Percentiles rank a stretch among this genome's conserved stretches.
phyloP scores from a whole-genome alignment of 768 basidiomycete genomes.

The Sarcodon sp. region DNA sequence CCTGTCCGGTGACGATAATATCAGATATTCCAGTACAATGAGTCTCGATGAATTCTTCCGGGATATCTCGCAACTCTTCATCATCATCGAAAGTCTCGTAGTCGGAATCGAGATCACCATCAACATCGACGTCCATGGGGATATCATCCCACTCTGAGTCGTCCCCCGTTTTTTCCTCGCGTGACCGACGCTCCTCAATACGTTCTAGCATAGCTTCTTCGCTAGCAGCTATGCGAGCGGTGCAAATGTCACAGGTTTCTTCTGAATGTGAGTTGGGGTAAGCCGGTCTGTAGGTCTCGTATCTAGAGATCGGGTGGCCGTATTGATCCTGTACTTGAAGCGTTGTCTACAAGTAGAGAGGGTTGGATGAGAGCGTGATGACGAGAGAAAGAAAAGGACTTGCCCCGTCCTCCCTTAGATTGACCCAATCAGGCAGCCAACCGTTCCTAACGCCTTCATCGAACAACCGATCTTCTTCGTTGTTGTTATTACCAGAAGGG shows the following conservation, averaged over 20 bases:
- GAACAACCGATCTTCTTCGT: constrained; percentile 4
- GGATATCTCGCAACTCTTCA: constrained; percentile 9
- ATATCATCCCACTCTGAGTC: constrained; percentile 8
- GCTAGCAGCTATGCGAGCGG: constrained; percentile 2
- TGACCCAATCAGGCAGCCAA: constrained; percentile 21
- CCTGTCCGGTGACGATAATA: constrained; percentile 48
- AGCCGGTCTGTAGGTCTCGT: constrained; percentile 28
- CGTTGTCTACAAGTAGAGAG: background rate
- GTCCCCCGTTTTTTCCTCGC: constrained; percentile 1
- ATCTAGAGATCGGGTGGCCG: constrained; percentile 12
- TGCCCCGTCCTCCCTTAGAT: constrained; percentile 12
- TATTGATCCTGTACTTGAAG: background rate
- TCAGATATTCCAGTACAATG: constrained; percentile 45
- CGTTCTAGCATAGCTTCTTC: constrained; percentile 3
- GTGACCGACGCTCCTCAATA: constrained; percentile 1
- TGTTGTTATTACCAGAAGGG: constrained; percentile 14
- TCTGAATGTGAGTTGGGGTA: constrained; percentile 28
- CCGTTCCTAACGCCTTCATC: constrained; percentile 28
- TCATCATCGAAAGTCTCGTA: constrained; percentile 15
- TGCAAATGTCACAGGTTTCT: constrained; percentile 19
- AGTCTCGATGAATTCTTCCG: constrained; percentile 12
- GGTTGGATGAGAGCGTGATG: background rate
- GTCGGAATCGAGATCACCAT: constrained; percentile 12
- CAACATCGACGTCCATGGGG: constrained; percentile 4
- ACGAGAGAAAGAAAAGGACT: constrained; percentile 4